Base-by-base conservation (phyloP, 2,329 filamentous ascomycete species). In the Chaetomiaceae sp. region DNA sequence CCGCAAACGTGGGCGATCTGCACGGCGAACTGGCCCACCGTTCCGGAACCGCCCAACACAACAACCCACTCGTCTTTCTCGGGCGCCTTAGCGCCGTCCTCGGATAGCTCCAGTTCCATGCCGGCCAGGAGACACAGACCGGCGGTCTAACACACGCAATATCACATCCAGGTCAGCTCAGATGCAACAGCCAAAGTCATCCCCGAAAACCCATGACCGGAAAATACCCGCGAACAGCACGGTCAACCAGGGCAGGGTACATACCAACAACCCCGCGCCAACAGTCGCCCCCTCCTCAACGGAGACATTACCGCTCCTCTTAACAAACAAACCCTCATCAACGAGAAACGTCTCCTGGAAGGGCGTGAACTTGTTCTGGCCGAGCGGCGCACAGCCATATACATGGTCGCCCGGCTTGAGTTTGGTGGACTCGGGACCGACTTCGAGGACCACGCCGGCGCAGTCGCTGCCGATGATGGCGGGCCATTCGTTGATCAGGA, bases 21-120 rank as follows among this genome's bases (percentile, higher is more conserved):
- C 17, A 44, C 42, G 3, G 42, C 42, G 17, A 44, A 44, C 42
- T 44, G 42, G 7, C 42, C 42, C 14, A 44, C 42, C 5, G 42
- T 44, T 7, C 42, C 42, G 2, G 17, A 23, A 2, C 42, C 42
- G 30, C 42, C 42, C 13, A 44, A 8, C 27, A 44, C 30, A 4
- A 44, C 42, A n/a, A 44, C 13, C 42, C 42, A 44, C 19, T 44
- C 42, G 19, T 44, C 30, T 16, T 44, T 44, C 19, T 44, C 30
- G 12, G 42, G 6, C 9, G 10, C 20, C 13, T 17, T 34, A 31
- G 30, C 35, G 30, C 42, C 42, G 14, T 44, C 19, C 3, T 34
- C 30, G 13, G 42, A 35, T 12, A 44, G 42, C 30, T 34, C 16
- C 30, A 44, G 17, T 3, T 8, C 42, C 19, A 33, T 33, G 19